These are phyloP conservation scores for Clonostachys chloroleuca DNA, from an alignment of 2,329 filamentous ascomycete genomes.

Conservation along the genomic window DNA sequence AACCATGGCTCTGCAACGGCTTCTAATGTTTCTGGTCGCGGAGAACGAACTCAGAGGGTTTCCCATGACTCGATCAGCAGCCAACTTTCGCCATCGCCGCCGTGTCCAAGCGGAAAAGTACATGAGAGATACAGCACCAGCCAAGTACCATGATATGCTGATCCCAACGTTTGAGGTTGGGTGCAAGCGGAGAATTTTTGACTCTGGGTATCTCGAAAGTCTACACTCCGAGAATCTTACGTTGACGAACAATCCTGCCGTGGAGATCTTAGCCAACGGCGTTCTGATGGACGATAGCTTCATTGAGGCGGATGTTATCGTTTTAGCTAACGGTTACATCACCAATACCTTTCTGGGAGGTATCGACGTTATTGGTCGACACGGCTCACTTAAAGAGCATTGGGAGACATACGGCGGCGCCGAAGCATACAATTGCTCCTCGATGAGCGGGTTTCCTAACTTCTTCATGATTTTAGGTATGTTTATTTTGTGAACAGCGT, in stretches of 20 bases:
- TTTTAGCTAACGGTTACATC: conserved; percentile 58
- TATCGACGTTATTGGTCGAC: conserved; percentile 45
- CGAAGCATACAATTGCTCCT: conserved; percentile 55
- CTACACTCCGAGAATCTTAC: conserved; percentile 43
- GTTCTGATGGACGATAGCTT: conserved; percentile 29
- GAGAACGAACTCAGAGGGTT: conserved; percentile 30
- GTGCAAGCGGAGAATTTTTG: conserved; percentile 62
- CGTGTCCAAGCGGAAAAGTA: conserved; percentile 31
- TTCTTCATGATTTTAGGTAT: conserved; percentile 54
- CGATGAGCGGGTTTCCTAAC: conserved; percentile 58
- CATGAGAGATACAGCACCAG: conserved; percentile 40
- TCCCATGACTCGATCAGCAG: conserved; percentile 25
- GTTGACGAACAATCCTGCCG: conserved; percentile 41
- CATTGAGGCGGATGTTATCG: conserved; percentile 52
- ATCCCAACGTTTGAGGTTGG: conserved; percentile 59
- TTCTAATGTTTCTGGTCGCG: conserved; percentile 32
- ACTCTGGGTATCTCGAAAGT: conserved; percentile 48
- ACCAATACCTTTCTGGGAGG: conserved; percentile 50
- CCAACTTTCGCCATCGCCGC: conserved; percentile 23
- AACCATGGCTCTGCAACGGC: conserved; percentile 26
- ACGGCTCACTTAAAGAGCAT: conserved; percentile 45
- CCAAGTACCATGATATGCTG: conserved; percentile 56
- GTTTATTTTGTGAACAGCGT: no score
- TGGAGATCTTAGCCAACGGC: conserved; percentile 36
- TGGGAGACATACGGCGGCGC: conserved; percentile 57